These are phyloP conservation scores for Pichia phayaonensis DNA, from an alignment of 805 yeast species.

Conservation along the genomic window DNA sequence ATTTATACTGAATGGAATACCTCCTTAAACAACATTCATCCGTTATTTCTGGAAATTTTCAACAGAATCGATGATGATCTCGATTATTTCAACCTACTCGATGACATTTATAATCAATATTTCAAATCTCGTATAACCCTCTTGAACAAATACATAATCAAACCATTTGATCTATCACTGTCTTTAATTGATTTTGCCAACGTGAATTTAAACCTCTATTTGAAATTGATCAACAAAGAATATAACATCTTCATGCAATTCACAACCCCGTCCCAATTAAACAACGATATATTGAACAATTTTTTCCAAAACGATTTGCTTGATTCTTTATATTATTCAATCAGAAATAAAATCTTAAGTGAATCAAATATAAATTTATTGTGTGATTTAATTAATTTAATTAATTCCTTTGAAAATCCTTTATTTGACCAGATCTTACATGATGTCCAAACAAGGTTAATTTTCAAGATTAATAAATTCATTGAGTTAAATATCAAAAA, in stretches of 20 bases:
- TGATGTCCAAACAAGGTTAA: conserved; percentile 73
- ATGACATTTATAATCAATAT: conserved; percentile 60
- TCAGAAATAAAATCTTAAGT: conserved; percentile 59
- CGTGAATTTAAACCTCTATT: conserved; percentile 50
- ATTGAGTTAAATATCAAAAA: conserved; percentile 61
- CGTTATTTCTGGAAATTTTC: conserved; percentile 23
- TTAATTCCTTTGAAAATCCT: conserved; percentile 59
- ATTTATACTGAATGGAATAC: conserved; percentile 35
- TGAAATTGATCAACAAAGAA: conserved; percentile 56
- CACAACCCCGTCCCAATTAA: not conserved
- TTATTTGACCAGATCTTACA: conserved; percentile 64
- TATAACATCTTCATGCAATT: conserved; percentile 37
- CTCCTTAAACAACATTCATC: not conserved
- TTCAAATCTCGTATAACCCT: conserved; percentile 49
- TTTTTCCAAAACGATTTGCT: conserved; percentile 54
- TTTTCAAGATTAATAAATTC: conserved; percentile 68
- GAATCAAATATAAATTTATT: conserved; percentile 62
- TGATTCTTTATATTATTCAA: conserved; percentile 70
- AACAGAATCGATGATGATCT: conserved; percentile 21
- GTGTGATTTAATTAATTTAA: conserved; percentile 66
- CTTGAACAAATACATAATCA: conserved; percentile 32
- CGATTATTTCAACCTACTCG: conserved; percentile 56
- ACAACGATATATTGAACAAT: conserved; percentile 30
- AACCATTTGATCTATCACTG: conserved; percentile 10
- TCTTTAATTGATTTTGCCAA: conserved; percentile 55